Conservation (phyloP, 1,284 basidiomycete species). For the Stygiomarasmius scandens region DNA sequence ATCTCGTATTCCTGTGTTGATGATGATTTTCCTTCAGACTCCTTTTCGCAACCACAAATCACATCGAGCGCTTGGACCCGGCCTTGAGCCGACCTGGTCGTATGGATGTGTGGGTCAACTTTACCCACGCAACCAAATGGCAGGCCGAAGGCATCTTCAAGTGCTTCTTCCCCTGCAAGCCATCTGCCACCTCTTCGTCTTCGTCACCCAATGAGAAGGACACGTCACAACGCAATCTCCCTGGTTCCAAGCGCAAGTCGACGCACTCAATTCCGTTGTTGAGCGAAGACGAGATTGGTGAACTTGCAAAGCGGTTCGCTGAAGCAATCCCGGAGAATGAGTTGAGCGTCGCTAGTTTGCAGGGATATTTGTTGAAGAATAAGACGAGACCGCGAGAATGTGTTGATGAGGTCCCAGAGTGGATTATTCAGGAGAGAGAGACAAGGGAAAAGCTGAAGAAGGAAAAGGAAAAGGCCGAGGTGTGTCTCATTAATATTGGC, state of each 20-base stretch:
- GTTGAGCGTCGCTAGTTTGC: constrained; percentile 81
- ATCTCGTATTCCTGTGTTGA: constrained; percentile 3
- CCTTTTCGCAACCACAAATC: constrained; percentile 83
- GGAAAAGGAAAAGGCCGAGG: constrained; percentile 85
- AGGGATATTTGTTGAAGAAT: constrained; percentile 83
- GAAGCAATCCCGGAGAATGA: constrained; percentile 80
- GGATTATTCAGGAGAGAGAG: constrained; percentile 78
- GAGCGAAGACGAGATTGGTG: constrained; percentile 70
- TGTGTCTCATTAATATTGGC: constrained; percentile 21
- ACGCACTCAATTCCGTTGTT: constrained; percentile 67
- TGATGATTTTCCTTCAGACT: constrained; percentile 45
- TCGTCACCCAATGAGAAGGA: constrained; percentile 40
- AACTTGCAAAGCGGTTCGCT: constrained; percentile 76
- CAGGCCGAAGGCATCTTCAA: constrained; percentile 90
- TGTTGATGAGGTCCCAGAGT: constrained; percentile 75
- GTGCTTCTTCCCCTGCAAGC: constrained; percentile 83
- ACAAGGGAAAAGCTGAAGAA: constrained; percentile 80
- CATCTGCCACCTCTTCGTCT: constrained; percentile 28
- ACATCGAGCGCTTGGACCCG: constrained; percentile 84
- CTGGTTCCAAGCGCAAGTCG: constrained; percentile 66
- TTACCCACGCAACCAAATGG: constrained; percentile 84
- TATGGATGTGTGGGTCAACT: constrained; percentile 89
- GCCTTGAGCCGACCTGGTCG: constrained; percentile 80
- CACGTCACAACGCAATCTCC: constrained; percentile 64
- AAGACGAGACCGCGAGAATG: constrained; percentile 82